Conservation (phyloP, 495 filamentous ascomycete species). For the Xylaria venustula region DNA sequence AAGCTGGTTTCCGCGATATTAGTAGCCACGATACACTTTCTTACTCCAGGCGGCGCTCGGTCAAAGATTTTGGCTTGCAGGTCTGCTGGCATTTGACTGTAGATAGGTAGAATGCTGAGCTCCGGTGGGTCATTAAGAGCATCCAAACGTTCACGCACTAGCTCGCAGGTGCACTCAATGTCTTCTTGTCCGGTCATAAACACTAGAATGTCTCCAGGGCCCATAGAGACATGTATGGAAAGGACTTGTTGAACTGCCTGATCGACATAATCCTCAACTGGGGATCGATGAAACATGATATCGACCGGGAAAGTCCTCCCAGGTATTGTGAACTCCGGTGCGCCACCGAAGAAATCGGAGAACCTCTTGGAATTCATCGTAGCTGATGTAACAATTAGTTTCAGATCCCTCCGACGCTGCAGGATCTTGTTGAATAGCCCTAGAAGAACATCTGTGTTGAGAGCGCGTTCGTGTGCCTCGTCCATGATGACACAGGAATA, state of each 20-base stretch:
- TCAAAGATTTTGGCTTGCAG: slow-evolving; percentile 98
- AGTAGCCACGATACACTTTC: slow-evolving; percentile 97
- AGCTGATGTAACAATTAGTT: slow-evolving; percentile 95
- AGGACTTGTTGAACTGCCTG: slow-evolving; percentile 95
- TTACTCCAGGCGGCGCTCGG: slow-evolving; percentile 79
- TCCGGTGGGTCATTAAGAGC: slow-evolving; percentile 92
- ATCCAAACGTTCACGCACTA: slow-evolving; percentile 85
- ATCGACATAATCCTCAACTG: slow-evolving; percentile 97
- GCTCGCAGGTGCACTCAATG: slow-evolving; percentile 93
- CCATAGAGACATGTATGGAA: slow-evolving; percentile 95
- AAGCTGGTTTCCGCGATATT: slow-evolving; percentile 98
- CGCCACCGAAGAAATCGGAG: slow-evolving; percentile 95
- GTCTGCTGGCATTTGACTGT: slow-evolving; percentile 99
- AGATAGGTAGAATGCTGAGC: slow-evolving; percentile 93
- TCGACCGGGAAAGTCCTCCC: slow-evolving; percentile 97
- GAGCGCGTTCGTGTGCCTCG: slow-evolving; percentile 93
- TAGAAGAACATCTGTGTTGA: slow-evolving; percentile 98
- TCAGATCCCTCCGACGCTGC: slow-evolving; percentile 83
- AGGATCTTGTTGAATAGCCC: slow-evolving; percentile 97
- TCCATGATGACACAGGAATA: slow-evolving; percentile 99
- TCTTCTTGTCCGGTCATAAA: slow-evolving; percentile 99
- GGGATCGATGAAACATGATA: slow-evolving; percentile 90
- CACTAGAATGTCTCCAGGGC: slow-evolving; percentile 87
- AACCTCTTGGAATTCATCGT: slow-evolving; percentile 99
- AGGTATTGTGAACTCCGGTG: slow-evolving; percentile 95